Evolutionary conservation across 805 yeast genomes (phyloP).

Genomic region (Phaffomyces thermotolerans): DNA sequence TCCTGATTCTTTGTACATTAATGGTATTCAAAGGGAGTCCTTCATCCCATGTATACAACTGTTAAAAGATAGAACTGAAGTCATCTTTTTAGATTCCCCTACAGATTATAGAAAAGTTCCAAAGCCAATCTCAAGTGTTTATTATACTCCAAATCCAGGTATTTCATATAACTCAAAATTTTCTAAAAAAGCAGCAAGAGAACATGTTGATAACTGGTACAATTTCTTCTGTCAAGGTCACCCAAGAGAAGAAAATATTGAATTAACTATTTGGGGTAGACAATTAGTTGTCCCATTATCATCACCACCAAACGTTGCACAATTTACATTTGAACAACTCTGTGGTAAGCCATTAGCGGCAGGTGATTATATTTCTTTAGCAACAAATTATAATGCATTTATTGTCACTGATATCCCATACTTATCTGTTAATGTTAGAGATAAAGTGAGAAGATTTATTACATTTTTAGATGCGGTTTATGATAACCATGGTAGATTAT

Average conservation of each 20-base stretch:
- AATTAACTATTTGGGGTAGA: slow-evolving; percentile 81
- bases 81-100: slow-evolving; percentile 78
- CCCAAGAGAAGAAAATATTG: slow-evolving; percentile 28
- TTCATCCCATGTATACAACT: slow-evolving; percentile 88
- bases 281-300: slow-evolving; percentile 66
- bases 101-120: slow-evolving; percentile 90
- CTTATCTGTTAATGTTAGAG: slow-evolving; percentile 69
- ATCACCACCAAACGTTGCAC: slow-evolving; percentile 77
- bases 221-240: slow-evolving; percentile 64
- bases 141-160: slow-evolving; percentile 65
- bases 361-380: slow-evolving; percentile 86
- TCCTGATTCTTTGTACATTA: slow-evolving; percentile 87
- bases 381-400: slow-evolving; percentile 65
- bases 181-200: slow-evolving; percentile 42
- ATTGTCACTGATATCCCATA: slow-evolving; percentile 93
- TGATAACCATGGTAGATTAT: slow-evolving; percentile 81
- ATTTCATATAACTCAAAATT: slow-evolving; percentile 43
- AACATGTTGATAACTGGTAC: slow-evolving; percentile 75
- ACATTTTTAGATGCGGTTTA: slow-evolving; percentile 94
- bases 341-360: slow-evolving; percentile 89
- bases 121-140: slow-evolving; percentile 73
- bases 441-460: slow-evolving; percentile 83
- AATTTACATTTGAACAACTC: slow-evolving; percentile 76
- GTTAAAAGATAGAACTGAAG: slow-evolving; percentile 66
- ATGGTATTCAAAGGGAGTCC: slow-evolving; percentile 88